Evolutionary conservation across 2,329 filamentous ascomycete species (phyloP), one percentile per base, ranked within the genome.

Genomic region (Penicillium sp.): DNA sequence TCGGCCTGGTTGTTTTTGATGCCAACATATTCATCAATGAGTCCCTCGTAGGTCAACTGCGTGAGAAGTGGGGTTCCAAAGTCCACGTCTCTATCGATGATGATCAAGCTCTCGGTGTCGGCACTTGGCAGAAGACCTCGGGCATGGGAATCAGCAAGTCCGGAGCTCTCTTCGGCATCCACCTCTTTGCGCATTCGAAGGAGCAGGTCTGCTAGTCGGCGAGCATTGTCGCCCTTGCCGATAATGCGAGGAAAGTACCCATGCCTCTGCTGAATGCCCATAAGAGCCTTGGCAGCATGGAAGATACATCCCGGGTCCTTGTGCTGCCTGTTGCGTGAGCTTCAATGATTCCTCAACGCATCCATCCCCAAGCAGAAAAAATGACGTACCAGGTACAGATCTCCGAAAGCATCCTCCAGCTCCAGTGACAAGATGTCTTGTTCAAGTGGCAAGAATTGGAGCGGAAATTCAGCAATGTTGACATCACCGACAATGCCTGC

Each of bases 61-160:
- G 91, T 97, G 46, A 98, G 83, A 12, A 98, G 77, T 0, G 87
- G 85, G 1, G 93, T 96, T 12, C 91, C 88, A 61, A 93, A 90
- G 67, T 98, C 93, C 47, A 95, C 86, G 65, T 96, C 90, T 43
- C 93, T 86, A 68, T 98, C 93, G 47, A 98, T 90, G 51, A 98
- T 86, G 60, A 98, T 90, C 50, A 96, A 76, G 63, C 86, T 95
- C 67, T 98, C 93, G 41, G 90, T 87, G 5, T 84, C 84, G 9
- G 86, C 86, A 67, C 93, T 97, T 9, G 93, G 91, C 9, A 88
- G 84, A 26, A 95, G 75, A 5, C 86, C 86, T 39, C 79, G 80
- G 7, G 74, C 71, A 2, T 75, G 76, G 46, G 74, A 71, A 47
- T 76, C 74, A 37, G 73, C 76, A 27, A 75, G 72, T 48, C 83